Percentiles rank a stretch among this genome's conserved stretches.
Evolutionary conservation across 768 basidiomycete genomes (phyloP).

Genomic region (Leccinellum rugosiceps): DNA sequence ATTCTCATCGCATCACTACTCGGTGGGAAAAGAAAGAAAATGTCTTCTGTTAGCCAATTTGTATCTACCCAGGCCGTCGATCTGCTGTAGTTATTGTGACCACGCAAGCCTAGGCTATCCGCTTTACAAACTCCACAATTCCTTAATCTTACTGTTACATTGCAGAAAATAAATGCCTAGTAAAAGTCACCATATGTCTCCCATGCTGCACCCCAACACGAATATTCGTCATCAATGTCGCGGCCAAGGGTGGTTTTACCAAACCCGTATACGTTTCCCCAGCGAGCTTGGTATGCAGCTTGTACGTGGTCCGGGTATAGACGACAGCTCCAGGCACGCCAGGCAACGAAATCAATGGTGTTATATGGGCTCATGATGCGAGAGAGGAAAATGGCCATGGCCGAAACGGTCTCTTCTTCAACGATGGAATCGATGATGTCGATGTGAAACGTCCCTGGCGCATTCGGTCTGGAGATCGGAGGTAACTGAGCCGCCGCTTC

Average conservation of each 20-base stretch:
- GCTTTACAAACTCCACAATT: neutral
- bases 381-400: neutral
- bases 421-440: neutral
- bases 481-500: neutral
- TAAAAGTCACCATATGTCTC: neutral
- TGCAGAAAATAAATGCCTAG: neutral
- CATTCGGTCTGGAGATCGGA: neutral
- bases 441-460: neutral
- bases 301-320: neutral
- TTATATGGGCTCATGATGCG: neutral
- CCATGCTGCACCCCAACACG: neutral
- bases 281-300: neutral
- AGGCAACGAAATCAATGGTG: neutral
- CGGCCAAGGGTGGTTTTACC: neutral
- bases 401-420: neutral
- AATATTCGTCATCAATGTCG: neutral
- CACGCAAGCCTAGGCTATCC: neutral
- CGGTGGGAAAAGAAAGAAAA: neutral
- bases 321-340: neutral
- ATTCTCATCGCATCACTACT: neutral
- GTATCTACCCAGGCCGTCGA: too few species aligned
- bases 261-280: neutral
- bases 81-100: neutral
- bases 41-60: neutral
- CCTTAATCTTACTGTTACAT: neutral